Base-by-base conservation (phyloP, 2,329 filamentous ascomycete genomes). In the Dactylellina haptotyla region DNA sequence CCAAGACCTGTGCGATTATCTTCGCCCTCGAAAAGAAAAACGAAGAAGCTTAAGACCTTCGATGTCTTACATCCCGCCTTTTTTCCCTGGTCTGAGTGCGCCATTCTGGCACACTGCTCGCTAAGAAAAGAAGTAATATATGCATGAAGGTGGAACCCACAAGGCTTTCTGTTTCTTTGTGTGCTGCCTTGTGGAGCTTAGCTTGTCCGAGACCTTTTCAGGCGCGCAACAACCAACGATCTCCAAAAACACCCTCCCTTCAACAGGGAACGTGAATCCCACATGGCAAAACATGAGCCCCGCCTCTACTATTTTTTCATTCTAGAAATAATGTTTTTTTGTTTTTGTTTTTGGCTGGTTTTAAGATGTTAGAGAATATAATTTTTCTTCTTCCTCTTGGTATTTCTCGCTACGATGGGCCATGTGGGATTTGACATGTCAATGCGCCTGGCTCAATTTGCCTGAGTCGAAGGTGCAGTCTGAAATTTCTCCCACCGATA, bases 41-140 rank as follows among this genome's bases (percentile, higher is more conserved):
- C 30, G 30, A 56, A 62, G 62, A 48, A 57, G 53, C 54, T 58
- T 58, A 46, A 65, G 50, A 65, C 50, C 28, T 58, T 23, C n/a
- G 45, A 50, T 73, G 69, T 73, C 69, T 73, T 66, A 73, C 61
- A 66, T 58, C 46, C 61, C 69, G 61, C 45, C 56, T 37, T 18
- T 48, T 34, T 61, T 12, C 45, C 46, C 26, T 64, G 54, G 25
- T 54, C 20, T 32, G 45, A 39, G 45, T 66, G 69, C 69, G 69
- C 69, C 69, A 73, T 73, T 73, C 69, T 73, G 69, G 69, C 56
- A 73, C 69, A 66, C 61, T 45, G 32, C 37, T 73, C 69, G 69
- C 69, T 54, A 66, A 56, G 61, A 66, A 66, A 66, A 64, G 62
- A 28, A 73, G 59, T 53, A 58, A 54, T 73, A 54, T 62, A 61